Conservation (phyloP, 495 filamentous ascomycete species). For the Viridothelium virens region DNA sequence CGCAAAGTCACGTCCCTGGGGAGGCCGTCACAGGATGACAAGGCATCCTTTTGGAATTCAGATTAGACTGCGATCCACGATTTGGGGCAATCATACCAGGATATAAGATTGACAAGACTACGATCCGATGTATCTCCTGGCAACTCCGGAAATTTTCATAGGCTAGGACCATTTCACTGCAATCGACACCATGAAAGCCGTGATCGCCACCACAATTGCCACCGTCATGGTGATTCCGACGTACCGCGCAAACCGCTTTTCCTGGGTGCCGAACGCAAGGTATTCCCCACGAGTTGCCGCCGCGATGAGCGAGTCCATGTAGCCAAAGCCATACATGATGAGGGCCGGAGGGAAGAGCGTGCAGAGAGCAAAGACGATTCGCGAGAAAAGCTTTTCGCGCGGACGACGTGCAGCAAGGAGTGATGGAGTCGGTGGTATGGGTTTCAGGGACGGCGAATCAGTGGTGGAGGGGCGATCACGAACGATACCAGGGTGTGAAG, state of each 20-base stretch:
- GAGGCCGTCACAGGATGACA: too few relatives aligned
- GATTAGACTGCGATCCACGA: too few relatives aligned
- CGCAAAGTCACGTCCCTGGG: too few relatives aligned
- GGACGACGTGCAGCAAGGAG: background rate
- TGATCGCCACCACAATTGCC: background rate
- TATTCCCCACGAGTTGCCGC: constrained; percentile 21
- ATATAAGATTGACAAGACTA: background rate
- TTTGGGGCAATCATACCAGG: too few relatives aligned
- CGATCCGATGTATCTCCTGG: background rate
- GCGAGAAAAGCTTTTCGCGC: constrained; percentile 10
- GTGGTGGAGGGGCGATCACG: background rate
- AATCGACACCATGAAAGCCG: background rate
- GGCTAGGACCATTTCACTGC: background rate
- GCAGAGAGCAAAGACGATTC: constrained; percentile 15
- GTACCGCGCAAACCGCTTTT: constrained; percentile 20
- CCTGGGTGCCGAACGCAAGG: constrained; percentile 14
- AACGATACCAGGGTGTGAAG: background rate
- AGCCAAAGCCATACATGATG: constrained; percentile 24
- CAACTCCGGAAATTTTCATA: background rate
- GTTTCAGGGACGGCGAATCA: background rate
- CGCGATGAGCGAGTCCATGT: constrained; percentile 25
- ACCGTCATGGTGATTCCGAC: background rate
- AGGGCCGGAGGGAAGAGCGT: constrained; percentile 25
- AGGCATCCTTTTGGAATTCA: too few relatives aligned
- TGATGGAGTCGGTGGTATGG: background rate